Percentiles rank a stretch among this genome's conserved stretches.
Evolutionary conservation across 768 basidiomycete species (phyloP).

Genomic region (Hortiboletus flavorubellus): DNA sequence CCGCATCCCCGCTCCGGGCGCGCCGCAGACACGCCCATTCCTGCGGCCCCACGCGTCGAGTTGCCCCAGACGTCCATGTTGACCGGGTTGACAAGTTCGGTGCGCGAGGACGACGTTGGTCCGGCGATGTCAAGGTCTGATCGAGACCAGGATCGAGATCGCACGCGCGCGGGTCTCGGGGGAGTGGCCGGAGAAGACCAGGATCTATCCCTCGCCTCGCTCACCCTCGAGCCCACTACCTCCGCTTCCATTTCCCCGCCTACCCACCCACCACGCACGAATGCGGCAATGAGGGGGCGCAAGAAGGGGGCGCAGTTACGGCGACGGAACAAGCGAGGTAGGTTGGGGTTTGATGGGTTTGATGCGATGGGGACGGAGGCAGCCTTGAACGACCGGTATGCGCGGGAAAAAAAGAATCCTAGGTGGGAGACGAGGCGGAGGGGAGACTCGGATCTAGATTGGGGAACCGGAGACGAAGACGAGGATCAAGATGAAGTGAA

Average conservation of each 20-base stretch:
- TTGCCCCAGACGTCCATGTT: conserved; percentile 25
- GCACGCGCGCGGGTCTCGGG: not conserved
- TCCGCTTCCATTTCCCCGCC: not conserved
- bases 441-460: conserved; percentile 68
- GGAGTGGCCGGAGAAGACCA: not conserved
- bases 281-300: conserved; percentile 25
- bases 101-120: conserved; percentile 7
- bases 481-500: conserved; percentile 18
- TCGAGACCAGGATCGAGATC: not conserved
- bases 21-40: conserved; percentile 6
- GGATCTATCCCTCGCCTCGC: conserved; percentile 28
- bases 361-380: conserved; percentile 57
- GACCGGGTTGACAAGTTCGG: conserved; percentile 14
- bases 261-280: conserved; percentile 23
- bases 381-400: conserved; percentile 37
- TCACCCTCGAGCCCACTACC: conserved; percentile 11
- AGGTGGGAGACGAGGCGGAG: conserved; percentile 49
- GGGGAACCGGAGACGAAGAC: conserved; percentile 48
- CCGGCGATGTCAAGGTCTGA: not conserved
- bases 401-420: conserved; percentile 33
- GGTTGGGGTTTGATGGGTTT: conserved; percentile 42
- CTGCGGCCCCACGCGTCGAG: conserved; percentile 12
- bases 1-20: conserved; percentile 54
- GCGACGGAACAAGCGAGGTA: conserved; percentile 13
- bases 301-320: conserved; percentile 10